Percentiles rank a stretch among this genome's conserved stretches.
phyloP scores from a whole-genome alignment of 139 green algal genomes.

The Coelastrella sp. region DNA sequence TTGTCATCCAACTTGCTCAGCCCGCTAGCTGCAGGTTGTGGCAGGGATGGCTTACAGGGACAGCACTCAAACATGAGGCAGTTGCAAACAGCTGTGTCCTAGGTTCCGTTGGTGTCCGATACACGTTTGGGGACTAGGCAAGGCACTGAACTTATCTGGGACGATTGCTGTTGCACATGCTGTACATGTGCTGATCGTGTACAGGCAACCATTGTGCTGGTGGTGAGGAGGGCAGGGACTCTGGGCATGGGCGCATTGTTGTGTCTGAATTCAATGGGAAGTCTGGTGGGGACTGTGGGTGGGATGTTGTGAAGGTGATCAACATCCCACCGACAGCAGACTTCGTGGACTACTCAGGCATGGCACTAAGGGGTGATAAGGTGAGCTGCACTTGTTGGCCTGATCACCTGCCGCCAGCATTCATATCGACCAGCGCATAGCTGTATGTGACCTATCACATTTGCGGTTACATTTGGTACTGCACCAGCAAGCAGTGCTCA shows the following conservation, averaged over 20 bases:
- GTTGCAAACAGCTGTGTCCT: no score
- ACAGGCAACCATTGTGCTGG: constrained; percentile 33
- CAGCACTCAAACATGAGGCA: no score
- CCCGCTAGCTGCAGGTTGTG: no score
- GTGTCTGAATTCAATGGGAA: constrained; percentile 31
- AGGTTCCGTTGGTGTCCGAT: not conserved
- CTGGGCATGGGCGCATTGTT: constrained; percentile 41
- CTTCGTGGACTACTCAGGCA: constrained; percentile 49
- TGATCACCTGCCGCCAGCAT: not conserved
- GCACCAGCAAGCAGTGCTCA: no score
- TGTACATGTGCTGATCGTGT: not conserved
- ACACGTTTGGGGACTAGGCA: no score
- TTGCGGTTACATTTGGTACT: no score
- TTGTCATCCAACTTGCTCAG: no score
- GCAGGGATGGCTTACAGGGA: not conserved
- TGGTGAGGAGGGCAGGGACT: constrained; percentile 13
- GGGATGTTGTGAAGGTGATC: constrained; percentile 45
- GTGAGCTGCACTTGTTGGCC: not conserved
- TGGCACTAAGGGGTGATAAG: constrained; percentile 25
- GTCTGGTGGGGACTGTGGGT: constrained; percentile 7
- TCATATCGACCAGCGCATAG: no score
- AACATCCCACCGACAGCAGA: constrained; percentile 27
- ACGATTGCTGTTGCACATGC: not conserved
- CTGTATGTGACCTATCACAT: no score
- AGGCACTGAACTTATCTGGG: no score